These are phyloP conservation scores for Actinomortierella ambigua DNA, from an alignment of 371 early-diverging fungal species.

Conservation along the genomic window DNA sequence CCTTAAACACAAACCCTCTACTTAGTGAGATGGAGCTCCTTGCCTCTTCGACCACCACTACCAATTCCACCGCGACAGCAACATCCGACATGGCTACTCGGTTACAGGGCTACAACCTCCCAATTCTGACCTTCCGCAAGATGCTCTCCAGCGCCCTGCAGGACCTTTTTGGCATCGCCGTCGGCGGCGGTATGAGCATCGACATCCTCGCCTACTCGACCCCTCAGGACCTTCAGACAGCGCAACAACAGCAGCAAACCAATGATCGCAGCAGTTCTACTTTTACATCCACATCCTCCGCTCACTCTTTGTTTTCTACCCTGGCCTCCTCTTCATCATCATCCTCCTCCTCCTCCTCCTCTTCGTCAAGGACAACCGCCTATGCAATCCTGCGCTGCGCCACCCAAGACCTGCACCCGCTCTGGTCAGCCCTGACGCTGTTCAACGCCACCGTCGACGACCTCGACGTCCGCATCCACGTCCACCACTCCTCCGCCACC, in stretches of 20 bases:
- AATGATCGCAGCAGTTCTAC: not conserved
- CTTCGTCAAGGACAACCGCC: constrained; percentile 15
- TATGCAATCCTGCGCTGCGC: constrained; percentile 26
- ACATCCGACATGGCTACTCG: constrained; percentile 6
- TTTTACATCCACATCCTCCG: not conserved
- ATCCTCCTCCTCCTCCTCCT: not conserved
- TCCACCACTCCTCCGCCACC: constrained; percentile 23
- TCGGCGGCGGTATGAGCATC: constrained; percentile 40
- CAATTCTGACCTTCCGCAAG: constrained; percentile 33
- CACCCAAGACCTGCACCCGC: constrained; percentile 28
- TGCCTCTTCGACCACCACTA: constrained; percentile 2
- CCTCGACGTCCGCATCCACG: constrained; percentile 29
- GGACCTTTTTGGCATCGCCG: constrained; percentile 33
- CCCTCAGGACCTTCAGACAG: too few species aligned
- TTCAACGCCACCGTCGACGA: constrained; percentile 36
- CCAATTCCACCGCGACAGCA: constrained; percentile 2
- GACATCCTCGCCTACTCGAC: constrained; percentile 43
- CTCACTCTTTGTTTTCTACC: not conserved
- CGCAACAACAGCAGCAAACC: not conserved
- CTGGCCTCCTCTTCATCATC: constrained; percentile 3
- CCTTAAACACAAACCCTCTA: not conserved
- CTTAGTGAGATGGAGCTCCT: constrained; percentile 43
- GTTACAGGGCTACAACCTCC: constrained; percentile 4
- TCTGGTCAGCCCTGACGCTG: constrained; percentile 32
- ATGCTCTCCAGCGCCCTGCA: constrained; percentile 37